Evolutionary conservation across 2,329 filamentous ascomycete species (phyloP).

Genomic region (Moelleriella libera): DNA sequence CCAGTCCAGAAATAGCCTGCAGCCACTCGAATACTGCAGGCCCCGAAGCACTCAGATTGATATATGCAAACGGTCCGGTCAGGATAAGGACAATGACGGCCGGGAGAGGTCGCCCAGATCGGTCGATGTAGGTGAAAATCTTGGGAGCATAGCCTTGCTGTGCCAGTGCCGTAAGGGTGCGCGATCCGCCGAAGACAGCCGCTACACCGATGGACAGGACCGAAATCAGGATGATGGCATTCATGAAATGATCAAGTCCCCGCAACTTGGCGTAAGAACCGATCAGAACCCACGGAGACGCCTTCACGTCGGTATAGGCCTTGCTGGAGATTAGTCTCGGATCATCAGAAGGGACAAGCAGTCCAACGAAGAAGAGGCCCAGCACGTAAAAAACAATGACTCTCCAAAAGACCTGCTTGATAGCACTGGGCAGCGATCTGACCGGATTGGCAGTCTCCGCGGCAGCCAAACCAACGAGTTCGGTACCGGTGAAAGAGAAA

Average conservation of each 20-base stretch:
- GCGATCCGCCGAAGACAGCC: slow-evolving; percentile 38
- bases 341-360: slow-evolving; percentile 29
- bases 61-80: slow-evolving; percentile 32
- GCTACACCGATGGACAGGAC: slow-evolving; percentile 41
- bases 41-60: slow-evolving; percentile 30
- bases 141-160: slow-evolving; percentile 41
- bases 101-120: slow-evolving; percentile 33
- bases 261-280: slow-evolving; percentile 30
- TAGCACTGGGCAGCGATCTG: slow-evolving; percentile 60
- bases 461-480: slow-evolving; percentile 55
- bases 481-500: slow-evolving; percentile 54
- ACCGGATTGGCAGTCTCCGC: slow-evolving; percentile 54
- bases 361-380: slow-evolving; percentile 32
- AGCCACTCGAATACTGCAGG: slow-evolving; percentile 48
- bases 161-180: slow-evolving; percentile 39
- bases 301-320: slow-evolving; percentile 25
- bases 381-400: slow-evolving; percentile 37
- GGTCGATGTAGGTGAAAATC: slow-evolving; percentile 38
- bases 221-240: slow-evolving; percentile 37
- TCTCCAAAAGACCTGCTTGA: slow-evolving; percentile 57
- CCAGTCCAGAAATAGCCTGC: slow-evolving; percentile 46
- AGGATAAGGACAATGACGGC: slow-evolving; percentile 30
- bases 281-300: slow-evolving; percentile 37
- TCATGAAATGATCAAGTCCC: slow-evolving; percentile 37
- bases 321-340: slow-evolving; percentile 26